These are phyloP conservation scores for Populus trichocarpa DNA, from an alignment of 441 rosid species.

Conservation along the genomic window DNA sequence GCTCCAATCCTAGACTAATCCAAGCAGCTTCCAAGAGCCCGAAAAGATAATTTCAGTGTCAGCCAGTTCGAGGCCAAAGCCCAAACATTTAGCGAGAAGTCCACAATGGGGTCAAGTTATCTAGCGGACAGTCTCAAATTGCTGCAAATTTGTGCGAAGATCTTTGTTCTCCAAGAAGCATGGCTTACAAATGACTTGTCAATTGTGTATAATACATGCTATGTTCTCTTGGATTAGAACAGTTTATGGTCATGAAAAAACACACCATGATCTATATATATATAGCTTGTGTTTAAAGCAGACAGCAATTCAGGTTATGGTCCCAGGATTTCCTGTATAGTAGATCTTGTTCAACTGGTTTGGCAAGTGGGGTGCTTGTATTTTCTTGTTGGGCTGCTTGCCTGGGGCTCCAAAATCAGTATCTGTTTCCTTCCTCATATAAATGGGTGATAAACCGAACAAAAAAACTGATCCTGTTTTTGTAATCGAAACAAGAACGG, in stretches of 20 bases:
- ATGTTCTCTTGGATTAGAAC: background rate
- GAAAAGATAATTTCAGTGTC: background rate
- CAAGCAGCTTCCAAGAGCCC: background rate
- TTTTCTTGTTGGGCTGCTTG: background rate
- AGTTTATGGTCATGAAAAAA: background rate
- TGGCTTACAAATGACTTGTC: background rate
- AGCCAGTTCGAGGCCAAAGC: background rate
- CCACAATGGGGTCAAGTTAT: too few species aligned
- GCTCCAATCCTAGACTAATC: background rate
- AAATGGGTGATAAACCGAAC: background rate
- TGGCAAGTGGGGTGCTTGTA: background rate
- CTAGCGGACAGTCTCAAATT: background rate
- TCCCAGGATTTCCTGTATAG: constrained; percentile 9
- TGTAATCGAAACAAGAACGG: background rate
- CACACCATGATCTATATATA: constrained; percentile 12
- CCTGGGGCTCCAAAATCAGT: background rate
- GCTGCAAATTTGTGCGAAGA: background rate
- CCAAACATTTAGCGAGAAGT: background rate
- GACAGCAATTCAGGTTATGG: constrained; percentile 7
- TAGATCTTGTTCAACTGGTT: background rate
- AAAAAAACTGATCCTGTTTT: background rate
- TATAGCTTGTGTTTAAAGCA: background rate
- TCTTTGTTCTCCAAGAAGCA: background rate
- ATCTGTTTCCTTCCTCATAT: background rate
- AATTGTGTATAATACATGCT: too few species aligned